Evolutionary conservation across 768 basidiomycete species (phyloP).

Genomic region (Cubamyces lactineus): DNA sequence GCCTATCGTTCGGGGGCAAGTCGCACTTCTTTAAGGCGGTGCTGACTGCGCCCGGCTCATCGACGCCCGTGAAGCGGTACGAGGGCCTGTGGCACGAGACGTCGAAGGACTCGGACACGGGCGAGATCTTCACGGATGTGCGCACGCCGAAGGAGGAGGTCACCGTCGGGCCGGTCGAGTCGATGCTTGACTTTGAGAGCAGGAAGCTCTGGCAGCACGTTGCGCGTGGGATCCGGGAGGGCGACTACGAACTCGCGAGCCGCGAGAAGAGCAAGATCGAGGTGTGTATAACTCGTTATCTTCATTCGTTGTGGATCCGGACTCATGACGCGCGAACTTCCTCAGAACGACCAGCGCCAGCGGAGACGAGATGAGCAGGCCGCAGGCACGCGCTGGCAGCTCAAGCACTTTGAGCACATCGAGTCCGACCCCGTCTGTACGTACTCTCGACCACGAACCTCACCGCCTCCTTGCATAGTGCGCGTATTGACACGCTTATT

Average conservation of each 20-base stretch:
- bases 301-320: too few relatives aligned
- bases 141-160: slow-evolving; percentile 76
- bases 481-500: not conserved
- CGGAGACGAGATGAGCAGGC: slow-evolving; percentile 80
- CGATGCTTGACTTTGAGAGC: slow-evolving; percentile 85
- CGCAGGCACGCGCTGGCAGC: slow-evolving; percentile 69
- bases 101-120: slow-evolving; percentile 55
- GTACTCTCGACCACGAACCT: not conserved
- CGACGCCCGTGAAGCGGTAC: slow-evolving; percentile 50
- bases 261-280: slow-evolving; percentile 90
- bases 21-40: slow-evolving; percentile 91
- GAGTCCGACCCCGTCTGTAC: slow-evolving; percentile 78
- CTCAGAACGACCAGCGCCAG: slow-evolving; percentile 90
- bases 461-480: not conserved
- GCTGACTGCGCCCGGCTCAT: slow-evolving; percentile 53
- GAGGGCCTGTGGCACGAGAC: slow-evolving; percentile 84
- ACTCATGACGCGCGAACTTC: too few relatives aligned
- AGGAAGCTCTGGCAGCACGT: slow-evolving; percentile 84
- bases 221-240: slow-evolving; percentile 87
- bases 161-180: slow-evolving; percentile 57
- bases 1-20: slow-evolving; percentile 60
- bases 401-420: slow-evolving; percentile 76
- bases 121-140: slow-evolving; percentile 76
- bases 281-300: slow-evolving; percentile 45
- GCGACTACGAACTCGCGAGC: slow-evolving; percentile 91